Percentiles rank a stretch among this genome's conserved stretches.
phyloP scores from a whole-genome alignment of 495 filamentous ascomycete species.

The Xylaria grammica region DNA sequence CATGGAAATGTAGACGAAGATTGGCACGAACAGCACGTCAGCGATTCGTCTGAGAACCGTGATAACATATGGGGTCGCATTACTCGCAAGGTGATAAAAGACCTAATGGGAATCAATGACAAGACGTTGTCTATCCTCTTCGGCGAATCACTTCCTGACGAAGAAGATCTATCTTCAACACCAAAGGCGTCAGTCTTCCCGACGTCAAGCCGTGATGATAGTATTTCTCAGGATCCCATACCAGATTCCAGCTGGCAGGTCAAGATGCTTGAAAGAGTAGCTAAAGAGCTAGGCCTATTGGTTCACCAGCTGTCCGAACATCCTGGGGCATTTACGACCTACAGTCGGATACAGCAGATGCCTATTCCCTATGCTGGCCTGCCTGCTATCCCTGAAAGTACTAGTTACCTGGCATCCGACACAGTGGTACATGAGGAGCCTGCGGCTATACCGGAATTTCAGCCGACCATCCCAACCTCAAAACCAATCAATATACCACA shows the following conservation, averaged over 20 bases:
- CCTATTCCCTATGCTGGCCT: conserved; percentile 62
- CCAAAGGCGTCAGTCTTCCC: conserved; percentile 39
- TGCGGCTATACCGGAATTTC: conserved; percentile 48
- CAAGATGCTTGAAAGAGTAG: conserved; percentile 79
- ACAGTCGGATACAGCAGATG: conserved; percentile 58
- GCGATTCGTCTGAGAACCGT: conserved; percentile 38
- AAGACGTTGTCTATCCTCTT: conserved; percentile 81
- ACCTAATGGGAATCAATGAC: conserved; percentile 92
- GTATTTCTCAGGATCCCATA: conserved; percentile 34
- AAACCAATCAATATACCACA: conserved; percentile 38
- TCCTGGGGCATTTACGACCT: conserved; percentile 80
- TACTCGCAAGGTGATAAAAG: conserved; percentile 83
- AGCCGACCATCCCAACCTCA: conserved; percentile 48
- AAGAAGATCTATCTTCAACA: conserved; percentile 51
- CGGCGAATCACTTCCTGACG: conserved; percentile 76
- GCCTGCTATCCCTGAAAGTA: conserved; percentile 57
- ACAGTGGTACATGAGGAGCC: conserved; percentile 29
- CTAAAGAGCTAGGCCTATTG: conserved; percentile 82
- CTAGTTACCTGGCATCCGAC: conserved; percentile 33
- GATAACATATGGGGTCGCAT: conserved; percentile 81
- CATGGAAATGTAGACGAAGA: conserved; percentile 39
- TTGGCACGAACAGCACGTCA: conserved; percentile 49
- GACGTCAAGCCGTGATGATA: conserved; percentile 22
- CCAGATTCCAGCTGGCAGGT: conserved; percentile 70
- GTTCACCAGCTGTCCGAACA: conserved; percentile 83